Percentiles rank a stretch among this genome's conserved stretches.
These are phyloP conservation scores for Rhizophagus clarus DNA, from an alignment of 192 early-diverging fungal species.

Conservation along the genomic window DNA sequence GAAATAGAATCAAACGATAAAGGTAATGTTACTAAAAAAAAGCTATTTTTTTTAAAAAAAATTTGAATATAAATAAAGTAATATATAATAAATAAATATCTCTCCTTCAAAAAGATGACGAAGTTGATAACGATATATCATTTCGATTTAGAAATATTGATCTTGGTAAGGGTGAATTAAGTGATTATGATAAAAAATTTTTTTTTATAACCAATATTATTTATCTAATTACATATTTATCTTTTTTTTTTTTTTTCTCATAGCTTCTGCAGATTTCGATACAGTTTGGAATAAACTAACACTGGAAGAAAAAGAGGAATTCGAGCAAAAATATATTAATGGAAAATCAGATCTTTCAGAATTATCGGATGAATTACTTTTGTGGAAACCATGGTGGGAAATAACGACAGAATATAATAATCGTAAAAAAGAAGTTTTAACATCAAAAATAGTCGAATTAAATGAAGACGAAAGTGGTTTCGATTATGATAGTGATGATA, in stretches of 20 bases:
- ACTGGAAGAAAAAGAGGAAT: constrained; percentile 49
- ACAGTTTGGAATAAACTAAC: constrained; percentile 52
- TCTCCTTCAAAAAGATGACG: background rate
- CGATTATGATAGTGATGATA: background rate
- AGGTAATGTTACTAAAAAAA: constrained; percentile 13
- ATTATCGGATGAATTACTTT: constrained; percentile 2
- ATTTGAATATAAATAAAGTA: too few relatives aligned
- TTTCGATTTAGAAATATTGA: constrained; percentile 47
- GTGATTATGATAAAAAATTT: constrained; percentile 16
- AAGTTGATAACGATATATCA: constrained; percentile 38
- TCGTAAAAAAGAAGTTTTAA: background rate
- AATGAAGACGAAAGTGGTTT: background rate
- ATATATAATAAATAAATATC: background rate
- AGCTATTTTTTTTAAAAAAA: too few relatives aligned
- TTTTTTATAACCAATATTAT: too few relatives aligned
- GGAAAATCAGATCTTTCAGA: constrained; percentile 8
- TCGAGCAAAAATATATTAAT: constrained; percentile 40
- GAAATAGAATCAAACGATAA: constrained; percentile 40
- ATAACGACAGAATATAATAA: background rate
- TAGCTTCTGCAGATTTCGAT: constrained; percentile 47
- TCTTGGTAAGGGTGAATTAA: constrained; percentile 31
- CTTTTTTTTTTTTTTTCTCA: constrained; percentile 44
- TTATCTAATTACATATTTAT: constrained; percentile 18
- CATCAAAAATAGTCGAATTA: background rate
- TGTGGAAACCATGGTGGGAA: constrained; percentile 35